phyloP scores from a whole-genome alignment of 1,284 basidiomycete genomes.

The Phlebopus sp. region DNA sequence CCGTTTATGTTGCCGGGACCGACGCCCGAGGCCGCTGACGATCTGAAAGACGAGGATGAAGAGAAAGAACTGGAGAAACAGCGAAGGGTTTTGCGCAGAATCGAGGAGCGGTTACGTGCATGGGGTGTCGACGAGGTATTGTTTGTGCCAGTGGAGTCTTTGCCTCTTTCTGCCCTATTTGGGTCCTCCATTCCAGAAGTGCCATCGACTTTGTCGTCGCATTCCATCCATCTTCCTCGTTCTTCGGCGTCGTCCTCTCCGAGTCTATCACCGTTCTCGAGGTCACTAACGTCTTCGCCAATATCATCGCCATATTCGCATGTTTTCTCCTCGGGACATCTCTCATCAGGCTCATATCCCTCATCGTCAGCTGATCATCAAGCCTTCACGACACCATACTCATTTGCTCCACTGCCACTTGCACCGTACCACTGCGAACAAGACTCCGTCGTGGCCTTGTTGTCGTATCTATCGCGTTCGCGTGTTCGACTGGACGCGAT shows the following conservation, averaged over 20 bases:
- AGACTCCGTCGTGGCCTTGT: constrained; percentile 45
- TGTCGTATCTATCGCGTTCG: constrained; percentile 52
- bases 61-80: constrained; percentile 31
- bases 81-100: constrained; percentile 22
- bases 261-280: constrained; percentile 33
- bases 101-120: constrained; percentile 53
- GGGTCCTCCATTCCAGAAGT: constrained; percentile 25
- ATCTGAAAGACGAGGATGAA: constrained; percentile 32
- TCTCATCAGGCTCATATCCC: constrained; percentile 19
- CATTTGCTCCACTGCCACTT: constrained; percentile 28
- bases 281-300: constrained; percentile 31
- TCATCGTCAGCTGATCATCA: constrained; percentile 29
- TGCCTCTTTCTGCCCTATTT: constrained; percentile 26
- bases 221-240: constrained; percentile 24
- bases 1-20: constrained; percentile 29
- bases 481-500: constrained; percentile 64
- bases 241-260: constrained; percentile 29
- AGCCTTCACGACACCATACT: constrained; percentile 28
- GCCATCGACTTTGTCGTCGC: constrained; percentile 23
- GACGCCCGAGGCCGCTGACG: constrained; percentile 23
- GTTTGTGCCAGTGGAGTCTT: constrained; percentile 38
- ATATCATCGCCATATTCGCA: constrained; percentile 31
- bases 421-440: constrained; percentile 28
- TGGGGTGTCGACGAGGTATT: constrained; percentile 71
- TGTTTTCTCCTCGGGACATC: constrained; percentile 22